Percentiles rank a stretch among this genome's conserved stretches.
Conservation (phyloP, 257 asterid genomes). For the Ilex asprella region DNA sequence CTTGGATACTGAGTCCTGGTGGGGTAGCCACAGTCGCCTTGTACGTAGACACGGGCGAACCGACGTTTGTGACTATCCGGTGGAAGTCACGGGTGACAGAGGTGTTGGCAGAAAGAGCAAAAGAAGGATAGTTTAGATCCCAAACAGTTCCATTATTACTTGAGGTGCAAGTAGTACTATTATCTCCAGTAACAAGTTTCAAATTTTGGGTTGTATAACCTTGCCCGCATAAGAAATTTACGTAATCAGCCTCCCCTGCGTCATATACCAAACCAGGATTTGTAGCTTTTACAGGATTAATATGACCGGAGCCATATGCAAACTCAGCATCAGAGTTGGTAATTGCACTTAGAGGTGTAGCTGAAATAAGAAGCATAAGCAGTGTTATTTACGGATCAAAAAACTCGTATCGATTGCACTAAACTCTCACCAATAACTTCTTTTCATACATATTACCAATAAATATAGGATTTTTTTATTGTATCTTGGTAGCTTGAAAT, state of each 20-base stretch:
- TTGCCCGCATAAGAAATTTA: conserved; percentile 65
- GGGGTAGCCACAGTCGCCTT: conserved; percentile 20
- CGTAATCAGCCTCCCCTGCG: conserved; percentile 38
- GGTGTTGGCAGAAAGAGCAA: conserved; percentile 24
- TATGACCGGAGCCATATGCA: conserved; percentile 76
- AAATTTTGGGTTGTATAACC: conserved; percentile 45
- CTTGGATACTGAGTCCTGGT: conserved; percentile 25
- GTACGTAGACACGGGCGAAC: conserved; percentile 44
- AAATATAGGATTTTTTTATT: no score
- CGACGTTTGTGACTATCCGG: conserved; percentile 56
- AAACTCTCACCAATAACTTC: no score
- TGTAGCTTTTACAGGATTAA: conserved; percentile 49
- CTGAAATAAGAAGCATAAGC: conserved; percentile 12
- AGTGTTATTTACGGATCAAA: no score
- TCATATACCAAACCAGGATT: conserved; percentile 61
- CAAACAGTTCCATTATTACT: conserved; percentile 36
- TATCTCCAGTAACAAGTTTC: conserved; percentile 43
- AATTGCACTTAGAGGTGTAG: conserved; percentile 30
- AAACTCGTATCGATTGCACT: not conserved
- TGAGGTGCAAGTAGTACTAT: conserved; percentile 34
- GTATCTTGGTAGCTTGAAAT: no score
- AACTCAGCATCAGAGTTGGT: conserved; percentile 46
- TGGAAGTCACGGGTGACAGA: conserved; percentile 26
- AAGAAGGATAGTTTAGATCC: conserved; percentile 63
- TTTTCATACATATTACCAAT: no score